These are phyloP conservation scores for Colletotrichum coccodes DNA, from an alignment of 2,329 filamentous ascomycete genomes.

Conservation along the genomic window DNA sequence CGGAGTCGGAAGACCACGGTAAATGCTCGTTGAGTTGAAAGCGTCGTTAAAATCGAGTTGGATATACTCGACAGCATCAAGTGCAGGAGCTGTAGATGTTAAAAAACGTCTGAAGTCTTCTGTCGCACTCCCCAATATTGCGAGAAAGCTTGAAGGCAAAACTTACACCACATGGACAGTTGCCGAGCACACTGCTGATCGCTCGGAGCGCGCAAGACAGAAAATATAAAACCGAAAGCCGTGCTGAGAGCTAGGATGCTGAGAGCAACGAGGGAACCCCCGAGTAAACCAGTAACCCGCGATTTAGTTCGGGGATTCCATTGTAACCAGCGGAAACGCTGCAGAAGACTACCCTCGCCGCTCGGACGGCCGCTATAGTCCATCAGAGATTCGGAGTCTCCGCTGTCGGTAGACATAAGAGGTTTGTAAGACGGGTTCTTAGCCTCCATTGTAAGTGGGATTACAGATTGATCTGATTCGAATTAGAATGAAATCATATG, in stretches of 20 bases:
- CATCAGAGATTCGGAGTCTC: slow-evolving; percentile 6
- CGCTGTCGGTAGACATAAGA: slow-evolving; percentile 7
- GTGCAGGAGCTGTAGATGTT: slow-evolving; percentile 8
- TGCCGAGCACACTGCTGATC: slow-evolving; percentile 12
- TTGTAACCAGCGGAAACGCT: neutral
- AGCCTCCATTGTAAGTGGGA: neutral
- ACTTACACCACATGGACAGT: slow-evolving; percentile 23
- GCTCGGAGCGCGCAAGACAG: slow-evolving; percentile 2
- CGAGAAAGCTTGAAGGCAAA: neutral
- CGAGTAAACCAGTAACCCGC: neutral
- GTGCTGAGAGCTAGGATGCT: neutral
- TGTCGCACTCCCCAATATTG: neutral
- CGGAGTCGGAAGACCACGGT: slow-evolving; percentile 12
- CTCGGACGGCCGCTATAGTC: neutral
- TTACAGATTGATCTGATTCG: neutral
- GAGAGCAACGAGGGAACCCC: neutral
- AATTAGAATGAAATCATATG: neutral
- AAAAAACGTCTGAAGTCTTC: neutral
- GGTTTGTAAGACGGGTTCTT: slow-evolving; percentile 4
- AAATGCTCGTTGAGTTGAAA: slow-evolving; percentile 18
- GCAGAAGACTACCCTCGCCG: no score
- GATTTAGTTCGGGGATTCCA: no score
- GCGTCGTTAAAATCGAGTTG: slow-evolving; percentile 5
- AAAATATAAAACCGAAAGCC: slow-evolving; percentile 4
- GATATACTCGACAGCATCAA: slow-evolving; percentile 18